A percentile compares a stretch with the other conserved stretches of the same genome.
Evolutionary conservation across 306 rosid genomes (phyloP).

Genomic region (Dryas drummondii): DNA sequence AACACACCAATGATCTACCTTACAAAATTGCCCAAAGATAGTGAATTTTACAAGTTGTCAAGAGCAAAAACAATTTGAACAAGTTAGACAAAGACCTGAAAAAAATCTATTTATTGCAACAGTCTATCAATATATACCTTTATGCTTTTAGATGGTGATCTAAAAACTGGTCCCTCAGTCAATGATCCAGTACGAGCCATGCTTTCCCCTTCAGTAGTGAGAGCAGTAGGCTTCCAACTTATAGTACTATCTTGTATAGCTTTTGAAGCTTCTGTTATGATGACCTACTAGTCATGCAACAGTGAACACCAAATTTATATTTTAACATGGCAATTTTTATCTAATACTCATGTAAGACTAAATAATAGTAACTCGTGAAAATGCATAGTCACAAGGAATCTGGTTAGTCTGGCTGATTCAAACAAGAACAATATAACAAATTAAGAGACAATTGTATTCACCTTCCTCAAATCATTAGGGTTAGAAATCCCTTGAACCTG

Average conservation of each 20-base stretch:
- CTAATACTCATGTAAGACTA: slow-evolving; percentile 3
- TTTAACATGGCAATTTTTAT: slow-evolving; percentile 18
- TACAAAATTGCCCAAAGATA: neutral
- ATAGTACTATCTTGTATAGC: slow-evolving; percentile 43
- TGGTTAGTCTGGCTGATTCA: neutral
- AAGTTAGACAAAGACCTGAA: neutral
- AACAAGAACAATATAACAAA: neutral
- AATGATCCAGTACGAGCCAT: slow-evolving; percentile 33
- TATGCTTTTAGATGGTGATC: slow-evolving; percentile 72
- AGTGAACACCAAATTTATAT: neutral
- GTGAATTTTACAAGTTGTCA: neutral
- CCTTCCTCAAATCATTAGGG: slow-evolving; percentile 78
- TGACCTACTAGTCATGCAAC: slow-evolving; percentile 54
- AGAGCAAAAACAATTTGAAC: neutral
- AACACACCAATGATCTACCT: neutral
- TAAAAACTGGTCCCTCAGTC: slow-evolving; percentile 53
- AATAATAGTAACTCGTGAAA: neutral
- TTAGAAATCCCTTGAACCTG: slow-evolving; percentile 85
- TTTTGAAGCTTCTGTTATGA: slow-evolving; percentile 72
- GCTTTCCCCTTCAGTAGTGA: slow-evolving; percentile 45
- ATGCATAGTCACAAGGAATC: slow-evolving; percentile 6
- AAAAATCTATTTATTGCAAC: neutral
- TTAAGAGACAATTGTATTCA: slow-evolving; percentile 26
- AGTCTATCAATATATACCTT: slow-evolving; percentile 41
- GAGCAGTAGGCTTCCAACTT: slow-evolving; percentile 43